A percentile compares a stretch with the other conserved stretches of the same genome.
These are phyloP conservation scores for Chlorencoelia australis DNA, from an alignment of 2,329 filamentous ascomycete species.

Conservation along the genomic window DNA sequence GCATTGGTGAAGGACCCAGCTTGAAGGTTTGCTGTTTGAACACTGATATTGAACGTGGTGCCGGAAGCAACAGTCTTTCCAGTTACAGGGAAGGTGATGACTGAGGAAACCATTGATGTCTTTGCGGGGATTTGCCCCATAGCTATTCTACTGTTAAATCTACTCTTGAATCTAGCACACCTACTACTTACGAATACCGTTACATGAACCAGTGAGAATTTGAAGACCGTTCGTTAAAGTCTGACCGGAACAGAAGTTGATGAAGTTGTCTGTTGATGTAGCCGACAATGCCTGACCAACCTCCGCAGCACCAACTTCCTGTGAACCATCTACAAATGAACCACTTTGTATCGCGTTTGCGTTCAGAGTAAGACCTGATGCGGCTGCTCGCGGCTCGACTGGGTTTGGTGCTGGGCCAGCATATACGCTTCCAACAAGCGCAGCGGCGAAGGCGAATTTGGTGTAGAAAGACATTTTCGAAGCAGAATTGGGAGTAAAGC, in stretches of 20 bases:
- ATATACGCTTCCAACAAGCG: constrained; percentile 17
- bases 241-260: constrained; percentile 26
- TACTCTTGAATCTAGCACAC: neutral
- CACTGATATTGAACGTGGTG: constrained; percentile 25
- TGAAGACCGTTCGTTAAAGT: constrained; percentile 52
- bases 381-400: constrained; percentile 1
- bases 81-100: constrained; percentile 23
- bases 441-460: constrained; percentile 17
- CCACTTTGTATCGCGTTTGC: constrained; percentile 22
- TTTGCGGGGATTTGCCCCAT: constrained; percentile 28
- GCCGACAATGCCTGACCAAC: constrained; percentile 20
- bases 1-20: constrained; percentile 32
- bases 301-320: constrained; percentile 16
- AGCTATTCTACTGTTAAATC: constrained; percentile 18
- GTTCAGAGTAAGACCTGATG: constrained; percentile 15
- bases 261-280: constrained; percentile 27
- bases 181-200: constrained; percentile 30
- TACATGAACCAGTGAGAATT: constrained; percentile 49
- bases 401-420: constrained; percentile 10
- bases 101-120: constrained; percentile 24
- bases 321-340: constrained; percentile 21
- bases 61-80: constrained; percentile 18
- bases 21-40: constrained; percentile 28
- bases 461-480: constrained; percentile 16
- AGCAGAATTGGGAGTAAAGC: constrained; percentile 2